phyloP scores from a whole-genome alignment of 352 stramenopile species.

The Phytophthora constricta region DNA sequence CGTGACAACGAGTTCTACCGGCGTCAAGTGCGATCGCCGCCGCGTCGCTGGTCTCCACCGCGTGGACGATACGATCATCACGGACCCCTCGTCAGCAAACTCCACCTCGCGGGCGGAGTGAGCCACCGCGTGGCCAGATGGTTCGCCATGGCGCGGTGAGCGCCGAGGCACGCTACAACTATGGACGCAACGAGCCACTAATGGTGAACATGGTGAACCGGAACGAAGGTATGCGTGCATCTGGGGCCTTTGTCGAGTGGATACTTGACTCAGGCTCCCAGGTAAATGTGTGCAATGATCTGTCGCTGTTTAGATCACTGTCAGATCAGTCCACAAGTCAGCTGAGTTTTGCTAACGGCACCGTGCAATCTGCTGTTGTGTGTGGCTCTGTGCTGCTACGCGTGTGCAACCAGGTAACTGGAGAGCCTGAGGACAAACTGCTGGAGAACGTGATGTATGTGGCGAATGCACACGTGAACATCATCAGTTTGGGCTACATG shows the following conservation, averaged over 20 bases:
- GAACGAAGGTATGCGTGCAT: background rate
- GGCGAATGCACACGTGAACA: conserved; percentile 4
- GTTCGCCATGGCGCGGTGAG: too few species aligned
- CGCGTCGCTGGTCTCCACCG: too few species aligned
- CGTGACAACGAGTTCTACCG: too few species aligned
- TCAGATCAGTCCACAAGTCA: background rate
- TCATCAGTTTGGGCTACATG: conserved; percentile 14
- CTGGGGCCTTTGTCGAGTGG: conserved; percentile 12
- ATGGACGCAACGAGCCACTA: too few species aligned
- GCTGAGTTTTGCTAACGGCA: conserved; percentile 18
- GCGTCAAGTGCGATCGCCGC: too few species aligned
- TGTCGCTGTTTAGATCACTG: conserved; percentile 10
- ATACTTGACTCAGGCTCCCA: conserved; percentile 18
- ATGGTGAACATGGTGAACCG: background rate
- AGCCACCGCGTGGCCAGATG: too few species aligned
- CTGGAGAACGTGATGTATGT: conserved; percentile 22
- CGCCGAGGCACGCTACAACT: too few species aligned
- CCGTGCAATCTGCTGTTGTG: conserved; percentile 3
- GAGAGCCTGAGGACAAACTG: conserved; percentile 5
- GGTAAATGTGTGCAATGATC: conserved; percentile 9
- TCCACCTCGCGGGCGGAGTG: too few species aligned
- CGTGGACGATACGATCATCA: too few species aligned
- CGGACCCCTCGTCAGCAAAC: too few species aligned
- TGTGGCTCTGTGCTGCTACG: conserved; percentile 4
- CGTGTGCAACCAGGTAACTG: conserved; percentile 11